These are phyloP conservation scores for Saccharomycopsis selenospora DNA, from an alignment of 805 yeast genomes.

Conservation along the genomic window DNA sequence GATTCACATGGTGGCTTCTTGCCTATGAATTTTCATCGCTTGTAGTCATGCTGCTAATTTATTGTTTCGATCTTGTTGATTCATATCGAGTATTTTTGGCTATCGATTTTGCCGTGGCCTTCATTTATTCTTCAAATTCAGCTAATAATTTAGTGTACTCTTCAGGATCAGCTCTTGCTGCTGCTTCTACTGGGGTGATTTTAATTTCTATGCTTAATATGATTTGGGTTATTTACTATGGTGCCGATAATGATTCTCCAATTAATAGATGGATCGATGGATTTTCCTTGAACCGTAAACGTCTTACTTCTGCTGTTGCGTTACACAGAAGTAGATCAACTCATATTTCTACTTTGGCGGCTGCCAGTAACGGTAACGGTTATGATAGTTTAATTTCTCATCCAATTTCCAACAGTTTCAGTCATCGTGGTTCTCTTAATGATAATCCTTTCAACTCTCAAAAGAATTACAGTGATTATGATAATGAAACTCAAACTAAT, in stretches of 20 bases:
- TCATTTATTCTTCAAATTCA: conserved; percentile 78
- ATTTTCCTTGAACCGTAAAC: conserved; percentile 48
- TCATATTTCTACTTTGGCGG: conserved; percentile 12
- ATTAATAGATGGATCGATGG: conserved; percentile 79
- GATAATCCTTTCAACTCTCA: conserved; percentile 21
- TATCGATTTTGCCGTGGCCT: conserved; percentile 51
- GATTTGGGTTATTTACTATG: conserved; percentile 82
- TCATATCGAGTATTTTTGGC: conserved; percentile 49
- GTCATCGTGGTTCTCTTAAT: conserved; percentile 13
- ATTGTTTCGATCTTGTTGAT: conserved; percentile 57
- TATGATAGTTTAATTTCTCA: conserved; percentile 17
- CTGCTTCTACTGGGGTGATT: conserved; percentile 91
- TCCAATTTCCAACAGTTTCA: conserved; percentile 18
- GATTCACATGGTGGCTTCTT: conserved; percentile 95
- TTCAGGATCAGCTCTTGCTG: conserved; percentile 56
- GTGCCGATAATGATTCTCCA: conserved; percentile 86
- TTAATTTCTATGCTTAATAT: conserved; percentile 74
- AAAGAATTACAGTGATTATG: conserved; percentile 22
- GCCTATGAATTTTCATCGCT: conserved; percentile 67
- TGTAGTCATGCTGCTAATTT: conserved; percentile 42
- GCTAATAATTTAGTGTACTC: conserved; percentile 74
- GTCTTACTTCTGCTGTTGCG: conserved; percentile 4
- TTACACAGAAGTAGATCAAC: conserved; percentile 14
- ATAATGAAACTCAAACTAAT: conserved; percentile 19
- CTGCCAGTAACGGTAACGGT: conserved; percentile 12